Base-by-base conservation (phyloP, 305 asterid genomes). In the Fraxinus angustifolia region DNA sequence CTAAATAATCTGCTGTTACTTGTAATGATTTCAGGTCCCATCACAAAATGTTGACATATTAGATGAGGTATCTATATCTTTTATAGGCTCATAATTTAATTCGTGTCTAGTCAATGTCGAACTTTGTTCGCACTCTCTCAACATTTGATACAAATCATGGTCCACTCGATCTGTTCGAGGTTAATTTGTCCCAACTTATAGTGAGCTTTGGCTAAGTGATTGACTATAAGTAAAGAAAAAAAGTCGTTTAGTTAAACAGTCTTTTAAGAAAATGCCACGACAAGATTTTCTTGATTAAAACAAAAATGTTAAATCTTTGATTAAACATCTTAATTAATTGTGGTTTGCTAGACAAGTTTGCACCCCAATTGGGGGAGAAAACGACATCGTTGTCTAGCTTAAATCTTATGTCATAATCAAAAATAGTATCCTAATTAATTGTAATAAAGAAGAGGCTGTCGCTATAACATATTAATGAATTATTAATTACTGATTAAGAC, bases 381-480 rank as follows among this genome's bases (percentile, higher is more conserved):
- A 83, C 42, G 84, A 82, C 88, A 75, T 68, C 31, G 82, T 83
- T 73, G 78, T 83, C 75, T 70, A 45, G 73, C 77, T 79, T 73
- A 23, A 79, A 87, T 79, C 79, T 81, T 74, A n/a, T 83, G 87
- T 83, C 90, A 79, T 85, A 74, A 79, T 83, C 65, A 81, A 82
- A 36, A 36, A 77, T 79, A 83, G 83, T 80, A 73, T 42, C 42
- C 35, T 81, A 83, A 76, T 85, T 85, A 83, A 80, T 26, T 6
- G 12, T 82, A 60, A 79, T 75, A 2, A 81, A 78, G 8, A 45
- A 81, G 62, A 68, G 38, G 3, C 75, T 50, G 78, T 83, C 83
- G 36, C 71, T 77, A 80, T 67, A 34, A 28, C 8, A 33, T 67
- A 67, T 67, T 40, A n/a, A 16, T 70, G 10, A 2, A 21, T 17